These are phyloP conservation scores for Microthyrium microscopicum DNA, from an alignment of 2,329 filamentous ascomycete genomes.

Conservation along the genomic window DNA sequence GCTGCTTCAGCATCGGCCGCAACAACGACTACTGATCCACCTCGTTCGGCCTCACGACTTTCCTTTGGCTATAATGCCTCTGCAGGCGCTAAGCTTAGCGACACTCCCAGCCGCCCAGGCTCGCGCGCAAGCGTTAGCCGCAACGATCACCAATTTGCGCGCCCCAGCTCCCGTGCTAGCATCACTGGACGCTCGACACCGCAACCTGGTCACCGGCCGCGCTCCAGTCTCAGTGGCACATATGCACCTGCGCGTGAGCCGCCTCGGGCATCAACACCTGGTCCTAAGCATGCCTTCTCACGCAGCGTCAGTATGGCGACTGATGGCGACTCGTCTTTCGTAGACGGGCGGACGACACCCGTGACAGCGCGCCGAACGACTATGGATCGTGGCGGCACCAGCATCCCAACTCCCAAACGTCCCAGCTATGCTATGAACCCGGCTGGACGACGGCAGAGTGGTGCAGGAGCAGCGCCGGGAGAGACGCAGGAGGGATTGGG, in stretches of 20 bases:
- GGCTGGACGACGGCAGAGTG: too few species aligned
- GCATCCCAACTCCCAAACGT: constrained; percentile 34
- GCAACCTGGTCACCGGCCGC: constrained; percentile 5
- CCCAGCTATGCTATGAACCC: too few species aligned
- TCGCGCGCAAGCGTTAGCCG: constrained; percentile 52
- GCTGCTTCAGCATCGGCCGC: constrained; percentile 20
- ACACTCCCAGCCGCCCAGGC: constrained; percentile 43
- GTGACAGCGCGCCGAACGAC: constrained; percentile 26
- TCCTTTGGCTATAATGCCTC: constrained; percentile 27
- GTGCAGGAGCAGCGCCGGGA: too few species aligned
- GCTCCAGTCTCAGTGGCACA: constrained; percentile 3
- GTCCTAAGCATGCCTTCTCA: too few species aligned
- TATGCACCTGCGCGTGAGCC: too few species aligned
- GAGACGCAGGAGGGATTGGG: too few species aligned
- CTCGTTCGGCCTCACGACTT: constrained; percentile 23
- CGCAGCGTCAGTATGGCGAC: too few species aligned
- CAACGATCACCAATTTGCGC: constrained; percentile 13
- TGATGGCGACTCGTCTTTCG: too few species aligned
- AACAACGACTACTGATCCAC: constrained; percentile 12
- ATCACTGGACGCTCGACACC: constrained; percentile 4
- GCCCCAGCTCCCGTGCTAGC: constrained; percentile 2
- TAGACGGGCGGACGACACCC: too few species aligned
- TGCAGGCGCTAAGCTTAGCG: constrained; percentile 11
- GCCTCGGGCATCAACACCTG: too few species aligned
- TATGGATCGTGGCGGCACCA: constrained; percentile 24